These are phyloP conservation scores for Wilhelminamyces savonicus DNA, from an alignment of 805 yeast genomes.

Conservation along the genomic window DNA sequence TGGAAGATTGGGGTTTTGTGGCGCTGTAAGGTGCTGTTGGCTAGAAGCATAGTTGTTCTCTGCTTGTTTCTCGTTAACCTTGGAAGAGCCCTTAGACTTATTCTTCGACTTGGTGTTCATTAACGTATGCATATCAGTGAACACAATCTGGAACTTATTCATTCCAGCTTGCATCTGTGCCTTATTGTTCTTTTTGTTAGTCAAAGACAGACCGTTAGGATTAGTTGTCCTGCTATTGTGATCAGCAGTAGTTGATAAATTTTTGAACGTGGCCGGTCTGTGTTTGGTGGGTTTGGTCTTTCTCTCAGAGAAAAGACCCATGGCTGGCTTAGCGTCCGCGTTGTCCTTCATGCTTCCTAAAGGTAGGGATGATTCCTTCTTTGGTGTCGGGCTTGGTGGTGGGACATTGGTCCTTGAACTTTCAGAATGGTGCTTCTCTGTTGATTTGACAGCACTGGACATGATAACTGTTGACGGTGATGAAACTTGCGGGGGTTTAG, in stretches of 20 bases:
- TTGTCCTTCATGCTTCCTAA: constrained; percentile 1
- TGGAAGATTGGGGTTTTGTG: background rate
- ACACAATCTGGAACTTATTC: constrained; percentile 42
- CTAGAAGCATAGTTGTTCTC: background rate
- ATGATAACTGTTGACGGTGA: constrained; percentile 40
- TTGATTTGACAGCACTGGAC: constrained; percentile 19
- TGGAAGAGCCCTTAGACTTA: background rate
- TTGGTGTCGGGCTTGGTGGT: constrained; percentile 37
- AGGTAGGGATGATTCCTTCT: constrained; percentile 19
- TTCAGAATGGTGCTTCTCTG: background rate
- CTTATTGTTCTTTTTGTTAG: too few species aligned
- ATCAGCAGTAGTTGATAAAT: too few species aligned
- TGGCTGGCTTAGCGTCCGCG: constrained; percentile 21
- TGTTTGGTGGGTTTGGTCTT: constrained; percentile 6
- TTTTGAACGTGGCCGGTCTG: constrained; percentile 1
- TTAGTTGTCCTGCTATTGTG: too few species aligned
- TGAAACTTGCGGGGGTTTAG: constrained; percentile 23
- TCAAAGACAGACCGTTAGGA: too few species aligned
- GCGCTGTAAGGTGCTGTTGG: background rate
- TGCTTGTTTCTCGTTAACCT: background rate
- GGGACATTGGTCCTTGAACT: constrained; percentile 1
- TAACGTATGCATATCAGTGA: constrained; percentile 31
- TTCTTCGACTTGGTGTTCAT: constrained; percentile 13
- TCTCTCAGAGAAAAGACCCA: constrained; percentile 33
- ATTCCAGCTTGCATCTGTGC: constrained; percentile 28